Evolutionary conservation across 208 protist species (phyloP).

Genomic region (Crithidia mellificae): DNA sequence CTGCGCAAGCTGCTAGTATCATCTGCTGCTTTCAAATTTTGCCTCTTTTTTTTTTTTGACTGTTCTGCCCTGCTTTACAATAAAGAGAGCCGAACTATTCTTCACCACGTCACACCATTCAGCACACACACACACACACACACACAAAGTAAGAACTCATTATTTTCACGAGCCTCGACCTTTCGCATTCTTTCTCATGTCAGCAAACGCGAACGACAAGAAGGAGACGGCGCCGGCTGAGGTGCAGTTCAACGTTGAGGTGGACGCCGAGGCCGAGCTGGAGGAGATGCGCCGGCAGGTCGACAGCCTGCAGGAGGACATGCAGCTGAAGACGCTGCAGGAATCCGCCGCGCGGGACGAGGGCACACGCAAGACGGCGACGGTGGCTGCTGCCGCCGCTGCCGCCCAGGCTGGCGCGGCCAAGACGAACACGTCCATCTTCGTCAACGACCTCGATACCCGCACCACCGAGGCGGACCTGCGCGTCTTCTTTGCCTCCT

Average conservation of each 20-base stretch:
- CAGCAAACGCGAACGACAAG: conserved; percentile 24
- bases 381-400: conserved; percentile 8
- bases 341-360: conserved; percentile 83
- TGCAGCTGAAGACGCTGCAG: conserved; percentile 80
- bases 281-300: conserved; percentile 82
- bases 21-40: too few species aligned
- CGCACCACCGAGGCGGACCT: conserved; percentile 89
- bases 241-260: conserved; percentile 47
- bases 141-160: conserved; percentile 6
- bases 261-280: conserved; percentile 73
- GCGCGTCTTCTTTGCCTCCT: conserved; percentile 89
- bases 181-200: conserved; percentile 40
- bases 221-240: conserved; percentile 28
- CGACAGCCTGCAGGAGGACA: conserved; percentile 83
- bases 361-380: conserved; percentile 71
- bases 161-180: too few species aligned
- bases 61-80: too few species aligned
- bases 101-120: too few species aligned
- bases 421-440: conserved; percentile 86
- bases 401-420: conserved; percentile 12
- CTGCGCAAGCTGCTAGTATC: too few species aligned
- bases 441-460: conserved; percentile 91
- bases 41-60: too few species aligned
- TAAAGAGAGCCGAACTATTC: too few species aligned
- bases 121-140: neutral